Percentiles rank a stretch among this genome's conserved stretches.
phyloP scores from a whole-genome alignment of 805 yeast genomes.

The Lachancea kluyveri region DNA sequence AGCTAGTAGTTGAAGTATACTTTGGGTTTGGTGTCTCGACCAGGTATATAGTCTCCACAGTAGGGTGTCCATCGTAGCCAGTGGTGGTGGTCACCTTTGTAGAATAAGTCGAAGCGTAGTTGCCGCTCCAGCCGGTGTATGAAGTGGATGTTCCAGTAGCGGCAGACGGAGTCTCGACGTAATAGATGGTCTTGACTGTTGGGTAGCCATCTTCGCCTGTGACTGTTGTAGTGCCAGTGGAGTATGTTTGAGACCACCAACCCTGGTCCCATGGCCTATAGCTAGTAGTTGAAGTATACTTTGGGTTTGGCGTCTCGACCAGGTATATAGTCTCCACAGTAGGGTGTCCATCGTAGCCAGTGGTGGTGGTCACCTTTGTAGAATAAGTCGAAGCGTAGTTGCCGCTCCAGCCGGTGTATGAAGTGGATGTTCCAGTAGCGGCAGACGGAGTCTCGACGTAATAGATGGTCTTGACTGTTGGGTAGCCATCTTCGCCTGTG shows the following conservation, averaged over 20 bases:
- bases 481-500: conserved; percentile 4
- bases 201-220: conserved; percentile 6
- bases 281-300: too few relatives aligned
- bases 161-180: conserved; percentile 7
- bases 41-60: conserved; percentile 8
- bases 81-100: conserved; percentile 7
- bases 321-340: conserved; percentile 8
- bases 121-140: conserved; percentile 13
- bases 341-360: conserved; percentile 3
- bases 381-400: conserved; percentile 8
- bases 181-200: conserved; percentile 5
- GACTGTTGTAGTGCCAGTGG: conserved; percentile 1
- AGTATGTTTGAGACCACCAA: conserved; percentile 12
- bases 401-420: conserved; percentile 12
- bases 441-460: conserved; percentile 7
- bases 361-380: conserved; percentile 4
- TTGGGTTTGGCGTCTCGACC: conserved; percentile 7
- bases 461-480: conserved; percentile 4
- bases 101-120: conserved; percentile 9
- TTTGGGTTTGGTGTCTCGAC: conserved; percentile 9
- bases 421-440: conserved; percentile 2
- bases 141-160: conserved; percentile 6
- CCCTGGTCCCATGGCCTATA: too few relatives aligned
- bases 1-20: conserved; percentile 2
- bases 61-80: conserved; percentile 9